A percentile compares a stretch with the other conserved stretches of the same genome.
Evolutionary conservation across 495 filamentous ascomycete genomes (phyloP).

Genomic region (Cairneyella variabilis): DNA sequence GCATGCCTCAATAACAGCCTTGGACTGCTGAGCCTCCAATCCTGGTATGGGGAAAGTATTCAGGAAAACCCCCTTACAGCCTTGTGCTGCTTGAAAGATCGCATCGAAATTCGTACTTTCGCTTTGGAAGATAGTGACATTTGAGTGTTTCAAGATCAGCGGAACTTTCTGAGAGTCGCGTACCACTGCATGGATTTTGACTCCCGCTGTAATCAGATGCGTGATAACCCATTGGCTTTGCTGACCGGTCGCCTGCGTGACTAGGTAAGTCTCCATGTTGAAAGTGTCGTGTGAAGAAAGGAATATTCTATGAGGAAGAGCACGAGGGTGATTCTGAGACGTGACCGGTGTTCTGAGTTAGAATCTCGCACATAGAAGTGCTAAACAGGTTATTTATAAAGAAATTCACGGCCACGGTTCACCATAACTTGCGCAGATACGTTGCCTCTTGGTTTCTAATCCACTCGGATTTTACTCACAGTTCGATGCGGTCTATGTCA

Average conservation of each 20-base stretch:
- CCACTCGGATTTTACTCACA: background rate
- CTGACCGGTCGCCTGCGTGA: conserved; percentile 45
- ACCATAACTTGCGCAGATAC: conserved; percentile 2
- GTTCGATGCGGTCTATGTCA: background rate
- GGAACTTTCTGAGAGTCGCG: conserved; percentile 31
- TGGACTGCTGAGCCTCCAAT: conserved; percentile 34
- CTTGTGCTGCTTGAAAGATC: conserved; percentile 30
- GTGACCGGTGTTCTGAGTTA: conserved; percentile 4
- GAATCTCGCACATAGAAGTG: conserved; percentile 4
- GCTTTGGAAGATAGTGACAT: conserved; percentile 37
- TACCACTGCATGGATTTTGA: conserved; percentile 37
- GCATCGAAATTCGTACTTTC: conserved; percentile 35
- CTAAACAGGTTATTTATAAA: conserved; percentile 6
- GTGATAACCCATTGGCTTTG: conserved; percentile 38
- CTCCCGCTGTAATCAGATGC: conserved; percentile 32
- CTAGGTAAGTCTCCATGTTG: conserved; percentile 35
- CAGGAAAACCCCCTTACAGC: conserved; percentile 46
- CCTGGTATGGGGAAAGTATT: conserved; percentile 32
- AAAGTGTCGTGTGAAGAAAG: conserved; percentile 1
- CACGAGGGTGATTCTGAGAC: background rate
- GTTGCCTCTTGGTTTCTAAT: background rate
- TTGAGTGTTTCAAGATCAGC: conserved; percentile 28
- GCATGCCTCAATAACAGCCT: conserved; percentile 37
- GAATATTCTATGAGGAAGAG: conserved; percentile 5
- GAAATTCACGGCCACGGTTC: background rate